Evolutionary conservation across 2,329 filamentous ascomycete species (phyloP), one percentile per base, ranked within the genome.

Genomic region (Calonectria pseudoreteaudii): DNA sequence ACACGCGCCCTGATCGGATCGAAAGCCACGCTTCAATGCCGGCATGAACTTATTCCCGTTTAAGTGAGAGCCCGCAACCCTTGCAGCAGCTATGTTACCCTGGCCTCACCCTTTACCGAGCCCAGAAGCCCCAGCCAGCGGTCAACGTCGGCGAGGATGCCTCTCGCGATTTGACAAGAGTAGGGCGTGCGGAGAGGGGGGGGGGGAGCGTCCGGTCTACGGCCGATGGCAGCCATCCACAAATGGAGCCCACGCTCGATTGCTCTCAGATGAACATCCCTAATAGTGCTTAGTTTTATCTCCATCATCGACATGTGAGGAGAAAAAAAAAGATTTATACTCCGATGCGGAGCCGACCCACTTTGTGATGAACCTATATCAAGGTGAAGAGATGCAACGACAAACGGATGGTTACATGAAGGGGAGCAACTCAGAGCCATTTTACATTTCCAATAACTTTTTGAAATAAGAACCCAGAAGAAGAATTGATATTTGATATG

Each of bases 281-380:
- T 13, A 60, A 72, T 34, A 38, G 60, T 36, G 66, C 58, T 50
- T 69, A 72, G 71, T 44, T 58, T 58, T 28, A 44, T 60, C 41
- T 44, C 5, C 18, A n/a, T 47, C 58, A 44, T 36, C 28, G 49
- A 49, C 66, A 69, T 69, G 71, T 72, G 66, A 66, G 41, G 30
- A 41, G 50, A 58, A 69, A 68, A 34, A 34, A 68, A 58, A 47
- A 62, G 11, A 28, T 38, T 58, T 66, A 41, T 60, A 58, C 66
- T 65, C 71, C 58, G 71, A 58, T 60, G 65, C 71, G 71, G 71
- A 72, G 71, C 71, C 26, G 66, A 66, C 50, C 71, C 71, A 72
- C 71, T 58, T 44, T 23, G 36, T 38, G 18, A 20, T 18, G 23
- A 50, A 36, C 58, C 13, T 69, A 68, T 72, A 69, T 72, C 65